A percentile compares a stretch with the other conserved stretches of the same genome.
phyloP scores from a whole-genome alignment of 23 red algal genomes.

The Porphyridium purpureum region DNA sequence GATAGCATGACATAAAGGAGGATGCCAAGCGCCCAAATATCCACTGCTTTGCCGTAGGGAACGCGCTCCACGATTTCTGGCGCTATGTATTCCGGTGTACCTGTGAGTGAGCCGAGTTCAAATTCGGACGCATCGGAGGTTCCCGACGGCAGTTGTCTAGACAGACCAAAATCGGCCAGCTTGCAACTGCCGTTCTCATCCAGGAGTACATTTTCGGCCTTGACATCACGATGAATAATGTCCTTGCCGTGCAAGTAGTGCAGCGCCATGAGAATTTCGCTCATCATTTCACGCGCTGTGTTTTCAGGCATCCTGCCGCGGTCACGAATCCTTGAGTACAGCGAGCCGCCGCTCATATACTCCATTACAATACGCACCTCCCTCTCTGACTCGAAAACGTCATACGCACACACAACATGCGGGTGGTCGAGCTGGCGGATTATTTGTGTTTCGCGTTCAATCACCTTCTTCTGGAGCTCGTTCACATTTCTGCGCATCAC shows the following conservation, averaged over 20 bases:
- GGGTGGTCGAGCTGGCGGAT: slow-evolving; percentile 18
- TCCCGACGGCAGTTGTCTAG: slow-evolving; percentile 7
- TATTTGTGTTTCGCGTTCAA: slow-evolving; percentile 51
- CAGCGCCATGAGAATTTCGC: slow-evolving; percentile 30
- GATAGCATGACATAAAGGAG: slow-evolving; percentile 7
- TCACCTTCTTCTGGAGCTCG: slow-evolving; percentile 18
- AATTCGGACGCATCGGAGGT: no score
- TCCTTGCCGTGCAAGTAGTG: slow-evolving; percentile 38
- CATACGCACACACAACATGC: slow-evolving; percentile 30
- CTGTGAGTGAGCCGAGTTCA: slow-evolving; percentile 1
- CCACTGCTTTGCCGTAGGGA: slow-evolving; percentile 1
- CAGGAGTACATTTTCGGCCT: slow-evolving; percentile 11
- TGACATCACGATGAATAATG: slow-evolving; percentile 63
- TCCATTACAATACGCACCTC: slow-evolving; percentile 50
- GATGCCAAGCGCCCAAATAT: slow-evolving; percentile 6
- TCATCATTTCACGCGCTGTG: slow-evolving; percentile 43
- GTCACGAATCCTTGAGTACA: slow-evolving; percentile 29
- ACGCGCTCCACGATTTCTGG: slow-evolving; percentile 1
- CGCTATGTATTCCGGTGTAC: slow-evolving; percentile 4
- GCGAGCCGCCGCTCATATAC: slow-evolving; percentile 54
- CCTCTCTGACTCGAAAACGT: slow-evolving; percentile 44
- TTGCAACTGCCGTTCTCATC: neutral
- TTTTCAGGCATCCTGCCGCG: slow-evolving; percentile 13
- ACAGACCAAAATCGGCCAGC: slow-evolving; percentile 7
- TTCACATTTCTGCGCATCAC: slow-evolving; percentile 33